Base-by-base conservation (phyloP, 2,329 filamentous ascomycete species). In the Phyllosticta citrichinensis region DNA sequence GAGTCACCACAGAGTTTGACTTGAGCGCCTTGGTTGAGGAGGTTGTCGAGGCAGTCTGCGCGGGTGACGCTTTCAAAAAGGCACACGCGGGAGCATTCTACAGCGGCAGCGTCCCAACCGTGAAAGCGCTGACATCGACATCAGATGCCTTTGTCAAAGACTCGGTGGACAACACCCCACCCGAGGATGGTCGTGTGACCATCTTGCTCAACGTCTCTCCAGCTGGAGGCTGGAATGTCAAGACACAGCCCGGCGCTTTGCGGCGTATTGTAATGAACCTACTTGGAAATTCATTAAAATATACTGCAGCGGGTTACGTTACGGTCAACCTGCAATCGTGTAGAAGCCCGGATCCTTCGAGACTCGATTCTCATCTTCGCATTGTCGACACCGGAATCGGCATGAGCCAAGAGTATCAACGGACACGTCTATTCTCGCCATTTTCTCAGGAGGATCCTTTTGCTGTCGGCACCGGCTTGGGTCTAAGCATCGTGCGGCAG, bases 381-480 rank as follows among this genome's bases (percentile, higher is more conserved):
- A 52, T 52, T 24, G 51, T 52, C 25, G 73, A 75, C 35, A 73
- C 71, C 14, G 73, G 73, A 27, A 72, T 73, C 19, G 73, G 73
- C 2, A 75, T 75, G 69, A 73, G 71, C 2, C 66, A 72, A 35
- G 70, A 75, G 30, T 75, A 74, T 56, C 64, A 74, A 52, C 68
- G 71, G 61, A 67, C 69, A 33, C 67, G 70, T 35, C 65, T 75
- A 0, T 75, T 73, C 63, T 71, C 71, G 51, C 74, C 73, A 1
- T 75, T 75, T 56, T 70, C 72, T 0, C 73, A 75, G 58, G 73
- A 75, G 55, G 71, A 75, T 22, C 67, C 71, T 27, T 59, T 75
- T 3, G 70, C 67, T 12, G 69, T 71, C 40, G 73, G 73, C 11
- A 74, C 72, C 3, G 73, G 73, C 6, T 64, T 75, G 5, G 73